Conservation (phyloP, 2,329 filamentous ascomycete species). For the Cryoendolithus antarcticus region DNA sequence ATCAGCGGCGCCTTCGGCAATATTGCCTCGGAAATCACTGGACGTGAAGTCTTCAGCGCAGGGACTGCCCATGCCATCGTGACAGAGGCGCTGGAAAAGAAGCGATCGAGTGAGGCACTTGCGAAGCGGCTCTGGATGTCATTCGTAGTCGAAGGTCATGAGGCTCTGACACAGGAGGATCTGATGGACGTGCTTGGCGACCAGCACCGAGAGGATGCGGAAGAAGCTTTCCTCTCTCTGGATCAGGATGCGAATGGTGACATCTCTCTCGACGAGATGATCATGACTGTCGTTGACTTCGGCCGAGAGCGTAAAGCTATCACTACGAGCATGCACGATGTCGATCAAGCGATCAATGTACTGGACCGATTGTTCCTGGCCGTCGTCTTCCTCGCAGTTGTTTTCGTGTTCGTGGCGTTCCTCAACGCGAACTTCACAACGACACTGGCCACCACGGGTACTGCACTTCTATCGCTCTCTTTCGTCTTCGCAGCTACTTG, state of each 20-base stretch:
- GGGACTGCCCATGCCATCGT: constrained; percentile 84
- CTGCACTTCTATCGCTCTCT: constrained; percentile 83
- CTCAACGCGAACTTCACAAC: constrained; percentile 76
- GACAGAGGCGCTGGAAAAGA: constrained; percentile 76
- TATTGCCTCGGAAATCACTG: constrained; percentile 86
- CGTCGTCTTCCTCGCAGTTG: constrained; percentile 64
- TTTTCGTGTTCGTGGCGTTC: constrained; percentile 58
- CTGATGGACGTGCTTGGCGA: constrained; percentile 76
- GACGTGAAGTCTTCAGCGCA: constrained; percentile 88
- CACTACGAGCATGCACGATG: constrained; percentile 88
- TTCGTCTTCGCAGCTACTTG: constrained; percentile 89
- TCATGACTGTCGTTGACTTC: constrained; percentile 72
- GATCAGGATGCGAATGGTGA: constrained; percentile 87
- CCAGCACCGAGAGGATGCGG: constrained; percentile 61
- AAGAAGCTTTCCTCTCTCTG: constrained; percentile 69
- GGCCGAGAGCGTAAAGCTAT: constrained; percentile 81
- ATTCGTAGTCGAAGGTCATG: constrained; percentile 80
- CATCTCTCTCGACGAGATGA: constrained; percentile 90
- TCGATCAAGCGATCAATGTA: constrained; percentile 84
- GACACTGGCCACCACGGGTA: constrained; percentile 79
- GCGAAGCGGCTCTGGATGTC: constrained; percentile 97
- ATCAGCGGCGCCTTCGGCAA: constrained; percentile 88
- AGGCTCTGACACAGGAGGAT: constrained; percentile 68
- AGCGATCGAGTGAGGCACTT: constrained; percentile 73
- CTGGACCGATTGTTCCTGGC: constrained; percentile 77